Evolutionary conservation across 2,329 filamentous ascomycete species (phyloP).

Genomic region (Colletotrichum sublineola): DNA sequence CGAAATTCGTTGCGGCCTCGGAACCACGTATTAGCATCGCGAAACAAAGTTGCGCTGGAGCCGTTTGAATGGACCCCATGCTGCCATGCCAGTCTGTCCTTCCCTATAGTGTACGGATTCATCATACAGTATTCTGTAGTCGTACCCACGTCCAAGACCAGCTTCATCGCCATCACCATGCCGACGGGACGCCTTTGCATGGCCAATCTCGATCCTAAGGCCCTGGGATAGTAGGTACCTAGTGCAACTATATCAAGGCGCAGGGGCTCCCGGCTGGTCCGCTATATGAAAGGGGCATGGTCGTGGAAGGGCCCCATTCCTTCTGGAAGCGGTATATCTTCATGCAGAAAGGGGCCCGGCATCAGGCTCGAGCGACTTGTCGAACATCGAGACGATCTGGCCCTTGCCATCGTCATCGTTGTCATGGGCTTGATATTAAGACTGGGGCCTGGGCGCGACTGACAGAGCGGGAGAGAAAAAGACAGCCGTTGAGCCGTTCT

Average conservation of each 20-base stretch:
- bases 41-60: slow-evolving; percentile 41
- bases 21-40: slow-evolving; percentile 33
- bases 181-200: slow-evolving; percentile 6
- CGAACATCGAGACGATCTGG: not conserved
- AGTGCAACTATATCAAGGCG: slow-evolving; percentile 24
- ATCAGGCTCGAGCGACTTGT: slow-evolving; percentile 9
- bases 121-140: slow-evolving; percentile 13
- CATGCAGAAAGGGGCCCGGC: slow-evolving; percentile 10
- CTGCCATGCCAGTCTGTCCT: slow-evolving; percentile 10
- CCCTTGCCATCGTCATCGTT: slow-evolving; percentile 1
- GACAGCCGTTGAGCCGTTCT: slow-evolving; percentile 27
- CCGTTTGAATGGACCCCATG: slow-evolving; percentile 38
- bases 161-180: slow-evolving; percentile 6
- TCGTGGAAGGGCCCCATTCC: slow-evolving; percentile 34
- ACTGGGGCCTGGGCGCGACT: slow-evolving; percentile 7
- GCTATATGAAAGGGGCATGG: slow-evolving; percentile 34
- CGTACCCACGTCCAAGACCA: slow-evolving; percentile 6
- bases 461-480: slow-evolving; percentile 7
- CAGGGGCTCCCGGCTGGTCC: slow-evolving; percentile 36
- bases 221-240: not conserved
- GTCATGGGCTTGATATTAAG: slow-evolving; percentile 11
- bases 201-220: slow-evolving; percentile 40
- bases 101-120: not conserved
- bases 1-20: slow-evolving; percentile 33
- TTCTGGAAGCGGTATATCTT: slow-evolving; percentile 35